phyloP scores from a whole-genome alignment of 2,329 filamentous ascomycete genomes.

The Neonectria hederae region DNA sequence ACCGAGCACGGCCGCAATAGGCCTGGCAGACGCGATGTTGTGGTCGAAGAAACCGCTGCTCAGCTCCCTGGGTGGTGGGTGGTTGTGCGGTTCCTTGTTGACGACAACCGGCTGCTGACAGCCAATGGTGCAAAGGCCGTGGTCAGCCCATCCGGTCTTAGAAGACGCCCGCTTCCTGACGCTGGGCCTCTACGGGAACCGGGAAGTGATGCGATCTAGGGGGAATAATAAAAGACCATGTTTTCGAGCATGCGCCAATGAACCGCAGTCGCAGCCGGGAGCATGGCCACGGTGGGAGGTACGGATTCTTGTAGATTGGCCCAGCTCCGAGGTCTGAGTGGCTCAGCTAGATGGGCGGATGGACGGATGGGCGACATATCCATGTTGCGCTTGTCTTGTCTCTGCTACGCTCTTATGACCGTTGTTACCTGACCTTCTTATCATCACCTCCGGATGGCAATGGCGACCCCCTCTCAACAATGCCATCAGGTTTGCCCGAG shows the following conservation, averaged over 20 bases:
- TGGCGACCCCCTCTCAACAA: conserved; percentile 1
- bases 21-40: conserved; percentile 14
- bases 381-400: conserved; percentile 11
- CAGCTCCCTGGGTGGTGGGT: conserved; percentile 22
- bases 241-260: conserved; percentile 15
- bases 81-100: conserved; percentile 13
- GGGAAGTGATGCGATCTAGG: conserved; percentile 24
- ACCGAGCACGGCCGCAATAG: conserved; percentile 14
- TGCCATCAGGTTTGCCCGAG: conserved; percentile 6
- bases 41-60: conserved; percentile 22
- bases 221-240: conserved; percentile 18
- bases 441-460: not conserved
- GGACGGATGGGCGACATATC: conserved; percentile 12
- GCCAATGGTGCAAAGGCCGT: conserved; percentile 36
- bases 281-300: conserved; percentile 8
- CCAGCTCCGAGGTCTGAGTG: conserved; percentile 12
- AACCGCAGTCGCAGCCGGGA: not conserved
- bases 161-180: conserved; percentile 17
- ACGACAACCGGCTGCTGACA: conserved; percentile 28
- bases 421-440: not conserved
- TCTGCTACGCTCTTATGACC: conserved; percentile 3
- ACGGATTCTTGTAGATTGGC: conserved; percentile 16
- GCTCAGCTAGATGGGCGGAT: conserved; percentile 19
- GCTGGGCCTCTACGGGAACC: conserved; percentile 13
- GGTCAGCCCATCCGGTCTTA: conserved; percentile 28